Conservation (phyloP, 148 eudicot genomes). For the Rhododendron molle region DNA sequence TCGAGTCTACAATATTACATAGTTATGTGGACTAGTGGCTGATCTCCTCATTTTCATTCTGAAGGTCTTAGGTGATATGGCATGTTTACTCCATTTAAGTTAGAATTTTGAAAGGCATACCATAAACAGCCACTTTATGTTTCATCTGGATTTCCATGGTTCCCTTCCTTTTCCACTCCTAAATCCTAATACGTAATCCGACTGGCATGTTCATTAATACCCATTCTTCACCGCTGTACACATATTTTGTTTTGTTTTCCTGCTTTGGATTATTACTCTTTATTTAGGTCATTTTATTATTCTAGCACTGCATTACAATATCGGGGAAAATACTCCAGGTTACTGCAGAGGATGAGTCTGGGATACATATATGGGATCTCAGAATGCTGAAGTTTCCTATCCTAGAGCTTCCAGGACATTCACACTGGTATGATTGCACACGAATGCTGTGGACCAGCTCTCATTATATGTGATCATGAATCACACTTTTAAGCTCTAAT, state of each 20-base stretch:
- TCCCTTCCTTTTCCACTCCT: neutral
- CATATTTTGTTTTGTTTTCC: neutral
- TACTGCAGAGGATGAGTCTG: slow-evolving; percentile 97
- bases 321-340: slow-evolving; percentile 45
- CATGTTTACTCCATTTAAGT: neutral
- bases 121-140: neutral
- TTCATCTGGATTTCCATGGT: neutral
- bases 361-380: slow-evolving; percentile 96
- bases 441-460: slow-evolving; percentile 5
- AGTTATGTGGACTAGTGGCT: neutral
- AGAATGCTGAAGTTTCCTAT: slow-evolving; percentile 77
- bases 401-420: slow-evolving; percentile 90
- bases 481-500: slow-evolving; percentile 2
- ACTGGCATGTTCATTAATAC: neutral
- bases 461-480: neutral
- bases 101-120: neutral
- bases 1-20: neutral
- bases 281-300: neutral
- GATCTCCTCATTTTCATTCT: neutral
- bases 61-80: neutral
- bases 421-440: slow-evolving; percentile 67
- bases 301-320: neutral
- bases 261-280: neutral
- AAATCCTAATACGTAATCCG: neutral
- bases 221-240: neutral